phyloP scores from a whole-genome alignment of 1,139 yeast species.

The Saccharomycopsis hybrid region DNA sequence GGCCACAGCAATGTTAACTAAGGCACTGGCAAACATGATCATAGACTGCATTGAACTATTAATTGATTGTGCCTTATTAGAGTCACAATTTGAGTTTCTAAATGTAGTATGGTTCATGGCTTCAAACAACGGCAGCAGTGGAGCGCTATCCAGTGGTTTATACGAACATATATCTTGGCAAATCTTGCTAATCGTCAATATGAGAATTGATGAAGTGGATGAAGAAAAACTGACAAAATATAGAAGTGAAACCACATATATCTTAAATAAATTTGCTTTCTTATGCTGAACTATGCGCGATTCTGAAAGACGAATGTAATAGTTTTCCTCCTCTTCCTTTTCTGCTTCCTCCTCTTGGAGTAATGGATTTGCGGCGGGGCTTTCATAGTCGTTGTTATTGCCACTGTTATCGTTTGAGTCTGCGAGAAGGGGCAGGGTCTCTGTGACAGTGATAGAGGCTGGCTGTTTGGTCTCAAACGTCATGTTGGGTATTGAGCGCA shows the following conservation, averaged over 20 bases:
- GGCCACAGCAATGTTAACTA: constrained; percentile 25
- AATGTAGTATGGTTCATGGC: not conserved
- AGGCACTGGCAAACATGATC: constrained; percentile 23
- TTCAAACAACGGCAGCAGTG: too few species aligned
- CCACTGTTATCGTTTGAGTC: too few species aligned
- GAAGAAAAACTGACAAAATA: constrained; percentile 15
- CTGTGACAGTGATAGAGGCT: too few species aligned
- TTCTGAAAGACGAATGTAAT: constrained; percentile 5
- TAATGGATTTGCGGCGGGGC: not conserved
- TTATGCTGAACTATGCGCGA: constrained; percentile 14
- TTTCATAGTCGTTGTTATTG: not conserved
- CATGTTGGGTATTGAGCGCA: too few species aligned
- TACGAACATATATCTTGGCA: constrained; percentile 14
- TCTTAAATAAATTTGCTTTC: constrained; percentile 11
- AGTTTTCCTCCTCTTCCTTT: constrained; percentile 2
- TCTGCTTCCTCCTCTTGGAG: not conserved
- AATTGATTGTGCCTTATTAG: constrained; percentile 28
- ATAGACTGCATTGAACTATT: constrained; percentile 26
- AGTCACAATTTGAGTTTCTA: constrained; percentile 25
- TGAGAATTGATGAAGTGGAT: constrained; percentile 12
- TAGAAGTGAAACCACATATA: constrained; percentile 12
- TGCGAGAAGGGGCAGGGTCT: too few species aligned
- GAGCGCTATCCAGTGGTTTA: not conserved
- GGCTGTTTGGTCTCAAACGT: too few species aligned
- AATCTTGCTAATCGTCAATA: constrained; percentile 13